These are phyloP conservation scores for Trichoderma koningiopsis DNA, from an alignment of 2,329 filamentous ascomycete genomes.

Conservation along the genomic window DNA sequence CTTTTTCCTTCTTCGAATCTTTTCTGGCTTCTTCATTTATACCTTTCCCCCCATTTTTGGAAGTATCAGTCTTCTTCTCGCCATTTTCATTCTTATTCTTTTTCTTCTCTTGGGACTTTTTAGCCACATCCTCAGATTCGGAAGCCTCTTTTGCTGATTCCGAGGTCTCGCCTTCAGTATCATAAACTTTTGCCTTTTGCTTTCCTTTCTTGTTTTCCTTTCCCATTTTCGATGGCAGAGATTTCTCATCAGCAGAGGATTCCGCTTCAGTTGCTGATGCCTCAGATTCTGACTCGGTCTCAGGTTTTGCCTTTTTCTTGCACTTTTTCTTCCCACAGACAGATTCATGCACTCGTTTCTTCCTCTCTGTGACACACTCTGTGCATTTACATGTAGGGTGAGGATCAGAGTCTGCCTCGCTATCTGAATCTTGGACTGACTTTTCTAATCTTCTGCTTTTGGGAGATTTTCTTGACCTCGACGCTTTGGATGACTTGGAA, in stretches of 20 bases:
- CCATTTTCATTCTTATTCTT: constrained; percentile 21
- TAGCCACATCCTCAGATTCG: neutral
- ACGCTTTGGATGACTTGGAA: constrained; percentile 28
- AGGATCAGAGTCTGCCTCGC: constrained; percentile 38
- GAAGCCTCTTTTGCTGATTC: constrained; percentile 18
- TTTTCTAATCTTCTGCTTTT: constrained; percentile 30
- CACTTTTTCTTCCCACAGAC: constrained; percentile 28
- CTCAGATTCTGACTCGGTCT: constrained; percentile 22
- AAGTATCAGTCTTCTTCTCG: neutral
- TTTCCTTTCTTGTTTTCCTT: constrained; percentile 21
- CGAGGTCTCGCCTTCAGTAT: constrained; percentile 25
- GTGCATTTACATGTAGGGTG: constrained; percentile 39
- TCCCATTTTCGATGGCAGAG: constrained; percentile 14
- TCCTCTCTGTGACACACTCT: constrained; percentile 30
- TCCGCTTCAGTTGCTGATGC: constrained; percentile 32
- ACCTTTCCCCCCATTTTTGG: constrained; percentile 6
- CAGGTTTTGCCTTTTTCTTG: constrained; percentile 26
- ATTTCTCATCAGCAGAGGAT: neutral
- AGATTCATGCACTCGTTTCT: constrained; percentile 20
- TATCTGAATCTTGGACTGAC: constrained; percentile 30
- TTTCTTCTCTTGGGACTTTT: constrained; percentile 8
- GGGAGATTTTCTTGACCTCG: constrained; percentile 28
- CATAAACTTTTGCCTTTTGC: constrained; percentile 12
- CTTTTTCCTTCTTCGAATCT: neutral
- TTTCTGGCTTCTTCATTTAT: neutral